These are phyloP conservation scores for Endoconidiophora polonica DNA, from an alignment of 2,329 filamentous ascomycete genomes.

Conservation along the genomic window DNA sequence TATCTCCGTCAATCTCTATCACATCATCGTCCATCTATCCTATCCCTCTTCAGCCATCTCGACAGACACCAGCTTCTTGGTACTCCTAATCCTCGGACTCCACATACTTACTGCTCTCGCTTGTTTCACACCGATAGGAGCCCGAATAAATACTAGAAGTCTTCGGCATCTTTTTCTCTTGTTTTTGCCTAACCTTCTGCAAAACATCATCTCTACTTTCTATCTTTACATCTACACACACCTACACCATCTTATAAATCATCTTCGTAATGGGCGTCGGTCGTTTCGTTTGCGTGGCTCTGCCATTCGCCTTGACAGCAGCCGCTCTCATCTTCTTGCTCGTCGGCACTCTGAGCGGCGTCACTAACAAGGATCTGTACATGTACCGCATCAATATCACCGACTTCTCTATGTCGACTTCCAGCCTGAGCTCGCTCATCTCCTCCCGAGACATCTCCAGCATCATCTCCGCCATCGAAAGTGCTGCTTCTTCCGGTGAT, in stretches of 20 bases:
- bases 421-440: constrained; percentile 14
- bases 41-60: background rate
- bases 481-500: constrained; percentile 41
- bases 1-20: background rate
- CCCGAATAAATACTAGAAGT: background rate
- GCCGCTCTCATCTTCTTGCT: constrained; percentile 56
- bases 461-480: constrained; percentile 36
- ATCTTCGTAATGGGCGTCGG: constrained; percentile 41
- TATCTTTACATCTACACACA: background rate
- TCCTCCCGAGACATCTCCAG: constrained; percentile 34
- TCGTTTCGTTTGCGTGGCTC: constrained; percentile 69
- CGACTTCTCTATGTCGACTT: constrained; percentile 22
- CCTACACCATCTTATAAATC: background rate
- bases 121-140: background rate
- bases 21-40: background rate
- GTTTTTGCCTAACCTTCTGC: background rate
- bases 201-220: background rate
- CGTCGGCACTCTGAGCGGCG: constrained; percentile 37
- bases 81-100: too few relatives aligned
- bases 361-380: constrained; percentile 38
- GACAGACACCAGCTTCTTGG: too few relatives aligned
- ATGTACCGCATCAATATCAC: constrained; percentile 45
- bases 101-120: background rate
- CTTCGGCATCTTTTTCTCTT: background rate
- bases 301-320: constrained; percentile 70